phyloP scores from a whole-genome alignment of 768 basidiomycete species.

The Pisolithus tinctorius region DNA sequence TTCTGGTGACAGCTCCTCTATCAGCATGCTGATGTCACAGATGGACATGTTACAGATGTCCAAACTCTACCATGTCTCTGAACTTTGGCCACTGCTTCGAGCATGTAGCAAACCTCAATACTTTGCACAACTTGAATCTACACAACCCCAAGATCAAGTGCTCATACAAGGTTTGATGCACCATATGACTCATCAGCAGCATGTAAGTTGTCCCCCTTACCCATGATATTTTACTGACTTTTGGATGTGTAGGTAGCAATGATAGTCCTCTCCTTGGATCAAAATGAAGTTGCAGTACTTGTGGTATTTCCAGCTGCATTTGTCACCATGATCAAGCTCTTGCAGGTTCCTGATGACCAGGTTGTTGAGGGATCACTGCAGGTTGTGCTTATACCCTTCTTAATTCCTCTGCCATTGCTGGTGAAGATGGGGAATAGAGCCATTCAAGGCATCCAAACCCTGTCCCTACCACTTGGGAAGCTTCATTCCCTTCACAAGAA shows the following conservation, averaged over 20 bases:
- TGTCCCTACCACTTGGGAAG: not conserved
- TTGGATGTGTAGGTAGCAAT: constrained; percentile 37
- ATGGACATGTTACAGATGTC: constrained; percentile 37
- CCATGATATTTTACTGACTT: constrained; percentile 1
- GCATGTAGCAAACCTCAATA: constrained; percentile 48
- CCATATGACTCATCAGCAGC: constrained; percentile 41
- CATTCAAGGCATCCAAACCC: constrained; percentile 6
- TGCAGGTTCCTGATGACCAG: constrained; percentile 35
- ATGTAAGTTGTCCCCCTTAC: constrained; percentile 33
- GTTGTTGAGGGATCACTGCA: constrained; percentile 11
- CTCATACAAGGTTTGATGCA: constrained; percentile 34
- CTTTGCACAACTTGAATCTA: constrained; percentile 42
- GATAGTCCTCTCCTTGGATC: constrained; percentile 42
- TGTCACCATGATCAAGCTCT: constrained; percentile 26
- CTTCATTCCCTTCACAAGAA: constrained; percentile 4
- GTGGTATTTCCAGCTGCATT: constrained; percentile 45
- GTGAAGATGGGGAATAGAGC: constrained; percentile 11
- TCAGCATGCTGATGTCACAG: constrained; percentile 40
- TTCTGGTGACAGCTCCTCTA: constrained; percentile 36
- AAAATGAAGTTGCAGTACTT: constrained; percentile 42
- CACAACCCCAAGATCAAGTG: constrained; percentile 32
- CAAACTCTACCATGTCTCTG: constrained; percentile 42
- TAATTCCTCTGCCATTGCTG: constrained; percentile 11
- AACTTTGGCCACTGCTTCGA: constrained; percentile 40
- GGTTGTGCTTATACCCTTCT: constrained; percentile 22